Evolutionary conservation across 176 grass and related monocot genomes (phyloP).

Genomic region (Eragrostis curvula): DNA sequence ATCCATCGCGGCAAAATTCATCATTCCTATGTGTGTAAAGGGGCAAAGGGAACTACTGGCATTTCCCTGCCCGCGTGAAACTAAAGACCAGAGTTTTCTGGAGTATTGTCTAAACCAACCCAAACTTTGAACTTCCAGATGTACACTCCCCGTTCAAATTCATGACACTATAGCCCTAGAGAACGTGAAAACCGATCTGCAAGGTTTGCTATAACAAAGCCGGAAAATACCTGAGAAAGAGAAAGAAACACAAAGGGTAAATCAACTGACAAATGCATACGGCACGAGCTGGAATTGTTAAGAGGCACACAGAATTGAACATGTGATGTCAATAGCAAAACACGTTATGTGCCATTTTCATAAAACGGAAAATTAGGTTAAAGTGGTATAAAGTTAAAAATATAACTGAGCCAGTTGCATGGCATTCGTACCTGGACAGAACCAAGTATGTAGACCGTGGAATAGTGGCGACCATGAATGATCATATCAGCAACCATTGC

Average conservation of each 20-base stretch:
- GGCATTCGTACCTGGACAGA: constrained; percentile 75
- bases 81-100: constrained; percentile 2
- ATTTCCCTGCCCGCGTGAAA: constrained; percentile 5
- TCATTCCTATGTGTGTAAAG: constrained; percentile 4
- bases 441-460: constrained; percentile 88
- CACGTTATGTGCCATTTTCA: not conserved
- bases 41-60: not conserved
- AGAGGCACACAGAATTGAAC: constrained; percentile 5
- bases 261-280: constrained; percentile 12
- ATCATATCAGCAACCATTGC: constrained; percentile 98
- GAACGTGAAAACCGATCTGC: constrained; percentile 69
- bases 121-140: constrained; percentile 5
- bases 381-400: not conserved
- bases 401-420: constrained; percentile 19
- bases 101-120: constrained; percentile 31
- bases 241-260: constrained; percentile 24
- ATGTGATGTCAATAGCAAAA: not conserved
- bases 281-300: not conserved
- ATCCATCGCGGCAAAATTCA: constrained; percentile 41
- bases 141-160: constrained; percentile 20
- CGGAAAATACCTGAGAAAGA: constrained; percentile 84
- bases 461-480: constrained; percentile 94
- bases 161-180: constrained; percentile 64
- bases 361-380: not conserved
- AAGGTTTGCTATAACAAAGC: constrained; percentile 90